Conservation (phyloP, 306 rosid genomes). For the Vicia sativa region DNA sequence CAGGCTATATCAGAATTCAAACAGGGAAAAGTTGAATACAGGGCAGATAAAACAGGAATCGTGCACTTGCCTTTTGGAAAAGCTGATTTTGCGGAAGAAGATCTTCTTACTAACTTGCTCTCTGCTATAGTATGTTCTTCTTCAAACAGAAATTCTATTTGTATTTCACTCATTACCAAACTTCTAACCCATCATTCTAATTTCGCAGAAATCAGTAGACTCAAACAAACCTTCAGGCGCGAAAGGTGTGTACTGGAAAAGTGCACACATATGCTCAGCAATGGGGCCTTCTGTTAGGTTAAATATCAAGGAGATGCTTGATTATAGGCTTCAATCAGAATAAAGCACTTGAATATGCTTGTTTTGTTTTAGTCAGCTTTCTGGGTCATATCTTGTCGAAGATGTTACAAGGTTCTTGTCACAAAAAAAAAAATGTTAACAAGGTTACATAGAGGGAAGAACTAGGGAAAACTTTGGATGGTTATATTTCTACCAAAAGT, state of each 20-base stretch:
- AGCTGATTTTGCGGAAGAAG: slow-evolving; percentile 84
- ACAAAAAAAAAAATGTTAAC: slow-evolving; percentile 58
- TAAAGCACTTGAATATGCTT: slow-evolving; percentile 56
- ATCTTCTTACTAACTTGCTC: slow-evolving; percentile 78
- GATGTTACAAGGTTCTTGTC: slow-evolving; percentile 11
- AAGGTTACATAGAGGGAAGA: slow-evolving; percentile 47
- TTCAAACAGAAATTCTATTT: slow-evolving; percentile 17
- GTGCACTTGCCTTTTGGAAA: slow-evolving; percentile 95
- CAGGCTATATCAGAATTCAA: slow-evolving; percentile 98
- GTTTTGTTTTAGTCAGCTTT: slow-evolving; percentile 46
- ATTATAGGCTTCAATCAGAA: slow-evolving; percentile 64
- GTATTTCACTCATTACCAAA: not conserved
- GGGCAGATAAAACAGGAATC: slow-evolving; percentile 98
- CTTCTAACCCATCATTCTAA: not conserved
- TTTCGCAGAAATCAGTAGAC: slow-evolving; percentile 84
- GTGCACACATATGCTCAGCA: slow-evolving; percentile 90
- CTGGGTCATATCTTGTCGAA: slow-evolving; percentile 45
- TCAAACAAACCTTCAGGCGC: slow-evolving; percentile 92
- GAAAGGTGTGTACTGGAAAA: slow-evolving; percentile 96
- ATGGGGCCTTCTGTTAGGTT: slow-evolving; percentile 96
- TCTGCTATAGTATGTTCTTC: slow-evolving; percentile 77
- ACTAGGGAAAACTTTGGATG: slow-evolving; percentile 33
- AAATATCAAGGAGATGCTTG: slow-evolving; percentile 89
- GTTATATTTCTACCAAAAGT: slow-evolving; percentile 41
- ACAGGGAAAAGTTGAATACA: slow-evolving; percentile 93